Percentiles rank a stretch among this genome's conserved stretches.
Evolutionary conservation across 345 rosid genomes (phyloP).

Genomic region (Hibiscus trionum): DNA sequence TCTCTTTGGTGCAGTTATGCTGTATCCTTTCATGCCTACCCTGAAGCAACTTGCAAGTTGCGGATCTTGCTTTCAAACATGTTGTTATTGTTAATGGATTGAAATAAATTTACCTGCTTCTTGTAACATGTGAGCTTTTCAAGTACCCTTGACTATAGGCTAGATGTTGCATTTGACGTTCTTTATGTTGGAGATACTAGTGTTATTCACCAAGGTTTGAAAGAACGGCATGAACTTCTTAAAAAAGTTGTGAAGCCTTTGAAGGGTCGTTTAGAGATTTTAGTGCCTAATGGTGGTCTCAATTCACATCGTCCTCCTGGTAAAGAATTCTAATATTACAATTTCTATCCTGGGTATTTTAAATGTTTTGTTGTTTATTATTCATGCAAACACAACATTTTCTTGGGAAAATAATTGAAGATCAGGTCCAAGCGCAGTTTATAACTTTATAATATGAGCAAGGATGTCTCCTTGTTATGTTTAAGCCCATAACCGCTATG

Average conservation of each 20-base stretch:
- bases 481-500: background rate
- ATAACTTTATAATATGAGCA: background rate
- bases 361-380: background rate
- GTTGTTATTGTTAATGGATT: conserved; percentile 4
- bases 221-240: conserved; percentile 83
- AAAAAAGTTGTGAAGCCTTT: conserved; percentile 63
- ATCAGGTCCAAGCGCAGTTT: background rate
- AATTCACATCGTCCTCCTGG: conserved; percentile 54
- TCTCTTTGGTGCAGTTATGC: conserved; percentile 63
- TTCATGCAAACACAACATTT: background rate
- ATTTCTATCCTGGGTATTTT: background rate
- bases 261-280: conserved; percentile 77
- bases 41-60: conserved; percentile 7
- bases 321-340: conserved; percentile 13
- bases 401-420: background rate
- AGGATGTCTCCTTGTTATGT: background rate
- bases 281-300: conserved; percentile 74
- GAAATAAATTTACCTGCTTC: conserved; percentile 5
- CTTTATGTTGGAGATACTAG: conserved; percentile 94
- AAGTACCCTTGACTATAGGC: conserved; percentile 38
- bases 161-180: conserved; percentile 93
- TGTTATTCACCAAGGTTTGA: conserved; percentile 86
- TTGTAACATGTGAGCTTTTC: background rate
- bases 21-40: conserved; percentile 62
- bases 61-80: conserved; percentile 12